Base-by-base conservation (phyloP, 352 stramenopile genomes). In the Globisporangium uncinulatum region DNA sequence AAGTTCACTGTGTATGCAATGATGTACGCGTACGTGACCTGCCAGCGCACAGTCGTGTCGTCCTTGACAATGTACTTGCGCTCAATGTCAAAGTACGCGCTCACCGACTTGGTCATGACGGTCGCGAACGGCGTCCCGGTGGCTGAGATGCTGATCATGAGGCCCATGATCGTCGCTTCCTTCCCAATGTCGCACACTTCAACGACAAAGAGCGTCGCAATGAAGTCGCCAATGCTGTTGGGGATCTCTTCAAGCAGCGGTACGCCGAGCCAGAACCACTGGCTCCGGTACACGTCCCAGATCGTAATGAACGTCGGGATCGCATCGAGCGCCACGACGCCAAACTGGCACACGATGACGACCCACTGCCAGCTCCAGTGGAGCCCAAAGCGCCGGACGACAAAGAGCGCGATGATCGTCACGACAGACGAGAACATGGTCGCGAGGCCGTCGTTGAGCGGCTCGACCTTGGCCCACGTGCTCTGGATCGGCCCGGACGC, bases 301-400 rank as follows among this genome's bases (percentile, higher is more conserved):
- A 74, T 68, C 47, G 66, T 77, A 14, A 68, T 39, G 51, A 70
- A 72, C 13, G 54, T n/a, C 21, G 61, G 63, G 36, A 74, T 48
- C 32, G 53, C 43, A 42, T 71, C 65, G 42, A 71, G 42, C 9
- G 51, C 9, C 49, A 63, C 51, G 21, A 66, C 39, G 1, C 48
- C 32, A 14, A 78, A 37, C 45, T 79, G 51, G 4, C 69, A 67
- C 42, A 80, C 24, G 6, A 76, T 69, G 31, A 80, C 60, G 56
- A 79, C 71, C 51, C 59, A 70, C 50, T 72, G 74, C 74, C 74
- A 84, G 60, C 73, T 76, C 74, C 74, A 84, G 43, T 73, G 69
- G 32, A 82, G 57, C 1, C 71, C 72, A 54, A 29, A 29, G 24
- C 24, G 24, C 24, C 24, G 24, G 24, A 29, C 24, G 4, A 29